Percentiles rank a stretch among this genome's conserved stretches.
Evolutionary conservation across 148 eudicot species (phyloP).

Genomic region (Persicaria tinctoria): DNA sequence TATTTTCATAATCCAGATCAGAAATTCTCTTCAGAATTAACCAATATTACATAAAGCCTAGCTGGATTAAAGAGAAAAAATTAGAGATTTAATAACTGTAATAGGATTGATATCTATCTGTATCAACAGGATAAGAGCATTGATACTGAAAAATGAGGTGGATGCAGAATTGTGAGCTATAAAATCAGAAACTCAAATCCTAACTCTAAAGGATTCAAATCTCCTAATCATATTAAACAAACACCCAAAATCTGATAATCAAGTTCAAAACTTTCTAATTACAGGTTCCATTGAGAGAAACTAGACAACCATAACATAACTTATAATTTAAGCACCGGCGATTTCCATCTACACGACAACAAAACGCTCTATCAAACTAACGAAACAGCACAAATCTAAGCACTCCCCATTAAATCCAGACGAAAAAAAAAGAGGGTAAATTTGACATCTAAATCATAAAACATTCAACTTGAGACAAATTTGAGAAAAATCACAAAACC

Average conservation of each 20-base stretch:
- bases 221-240: too few relatives aligned
- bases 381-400: background rate
- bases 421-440: background rate
- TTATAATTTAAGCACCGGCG: too few relatives aligned
- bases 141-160: too few relatives aligned
- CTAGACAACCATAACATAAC: too few relatives aligned
- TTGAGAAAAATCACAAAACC: background rate
- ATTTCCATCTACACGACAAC: background rate
- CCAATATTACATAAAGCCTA: background rate
- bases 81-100: too few relatives aligned
- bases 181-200: too few relatives aligned
- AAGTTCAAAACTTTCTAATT: too few relatives aligned
- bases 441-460: background rate
- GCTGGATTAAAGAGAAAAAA: background rate
- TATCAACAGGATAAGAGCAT: background rate
- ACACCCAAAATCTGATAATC: too few relatives aligned
- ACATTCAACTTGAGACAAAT: background rate
- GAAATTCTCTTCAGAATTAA: background rate
- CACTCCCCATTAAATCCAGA: background rate
- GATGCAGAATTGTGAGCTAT: too few relatives aligned
- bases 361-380: background rate
- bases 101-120: background rate
- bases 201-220: too few relatives aligned
- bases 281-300: too few relatives aligned
- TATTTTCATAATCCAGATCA: background rate